phyloP scores from a whole-genome alignment of 345 rosid species.

The Populus ilicifolia region DNA sequence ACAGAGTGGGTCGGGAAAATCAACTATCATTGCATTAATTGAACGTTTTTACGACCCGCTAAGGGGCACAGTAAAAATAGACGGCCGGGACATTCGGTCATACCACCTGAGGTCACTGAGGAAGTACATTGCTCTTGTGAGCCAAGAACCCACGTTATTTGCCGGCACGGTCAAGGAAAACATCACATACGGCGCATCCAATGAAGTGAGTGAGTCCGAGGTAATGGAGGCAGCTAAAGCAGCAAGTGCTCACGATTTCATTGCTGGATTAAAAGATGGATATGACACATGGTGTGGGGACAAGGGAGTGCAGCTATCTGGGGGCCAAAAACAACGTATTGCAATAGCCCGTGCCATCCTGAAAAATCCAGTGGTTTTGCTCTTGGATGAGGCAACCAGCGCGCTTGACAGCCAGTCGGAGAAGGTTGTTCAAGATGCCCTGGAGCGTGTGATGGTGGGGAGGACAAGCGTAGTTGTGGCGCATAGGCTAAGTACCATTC shows the following conservation, averaged over 20 bases:
- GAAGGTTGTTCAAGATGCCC: slow-evolving; percentile 32
- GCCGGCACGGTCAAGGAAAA: slow-evolving; percentile 24
- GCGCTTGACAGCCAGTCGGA: slow-evolving; percentile 33
- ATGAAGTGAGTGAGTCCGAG: slow-evolving; percentile 8
- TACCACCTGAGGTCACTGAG: slow-evolving; percentile 25
- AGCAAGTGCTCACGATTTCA: slow-evolving; percentile 35
- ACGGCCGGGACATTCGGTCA: slow-evolving; percentile 20
- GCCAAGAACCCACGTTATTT: slow-evolving; percentile 30
- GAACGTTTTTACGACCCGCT: slow-evolving; percentile 30
- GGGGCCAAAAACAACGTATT: slow-evolving; percentile 37
- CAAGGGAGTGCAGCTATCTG: slow-evolving; percentile 32
- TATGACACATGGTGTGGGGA: slow-evolving; percentile 34
- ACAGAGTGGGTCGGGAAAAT: slow-evolving; percentile 33
- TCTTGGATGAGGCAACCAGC: slow-evolving; percentile 39
- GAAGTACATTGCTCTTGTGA: slow-evolving; percentile 21
- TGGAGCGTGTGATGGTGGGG: slow-evolving; percentile 36
- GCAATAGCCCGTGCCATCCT: slow-evolving; percentile 36
- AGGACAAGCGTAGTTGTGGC: slow-evolving; percentile 37
- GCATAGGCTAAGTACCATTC: slow-evolving; percentile 30
- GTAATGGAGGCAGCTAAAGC: slow-evolving; percentile 21
- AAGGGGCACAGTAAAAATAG: slow-evolving; percentile 18
- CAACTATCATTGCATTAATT: slow-evolving; percentile 26
- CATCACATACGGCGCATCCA: slow-evolving; percentile 14
- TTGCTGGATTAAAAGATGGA: slow-evolving; percentile 21
- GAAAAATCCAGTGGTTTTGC: slow-evolving; percentile 21